A percentile compares a stretch with the other conserved stretches of the same genome.
Evolutionary conservation across 1,139 yeast genomes (phyloP).

Genomic region (Hyphopichia burtonii): DNA sequence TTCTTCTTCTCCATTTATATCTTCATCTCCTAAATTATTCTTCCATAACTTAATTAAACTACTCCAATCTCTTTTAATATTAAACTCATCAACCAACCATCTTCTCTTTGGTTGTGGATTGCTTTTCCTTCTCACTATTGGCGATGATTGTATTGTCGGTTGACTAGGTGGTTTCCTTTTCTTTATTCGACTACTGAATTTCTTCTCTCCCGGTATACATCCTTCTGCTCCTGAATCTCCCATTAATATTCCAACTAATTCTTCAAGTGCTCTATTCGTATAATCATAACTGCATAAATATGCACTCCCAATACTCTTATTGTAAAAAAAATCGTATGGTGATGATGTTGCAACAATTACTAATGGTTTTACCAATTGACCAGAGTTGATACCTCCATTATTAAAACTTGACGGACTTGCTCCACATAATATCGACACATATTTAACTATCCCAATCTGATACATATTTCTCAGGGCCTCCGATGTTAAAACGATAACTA

Average conservation of each 20-base stretch:
- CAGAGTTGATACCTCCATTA: constrained; percentile 13
- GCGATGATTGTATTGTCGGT: background rate
- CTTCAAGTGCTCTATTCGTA: constrained; percentile 50
- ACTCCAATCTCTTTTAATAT: constrained; percentile 50
- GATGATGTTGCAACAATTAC: constrained; percentile 63
- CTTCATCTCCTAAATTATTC: constrained; percentile 23
- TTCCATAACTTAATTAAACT: constrained; percentile 46
- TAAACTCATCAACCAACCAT: constrained; percentile 65
- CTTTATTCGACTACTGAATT: constrained; percentile 23
- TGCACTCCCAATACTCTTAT: constrained; percentile 54
- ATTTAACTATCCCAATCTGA: constrained; percentile 64
- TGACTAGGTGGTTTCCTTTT: constrained; percentile 13
- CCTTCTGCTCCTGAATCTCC: constrained; percentile 56
- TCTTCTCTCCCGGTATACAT: constrained; percentile 55
- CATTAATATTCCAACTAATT: constrained; percentile 53
- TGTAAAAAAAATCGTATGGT: constrained; percentile 62
- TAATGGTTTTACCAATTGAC: constrained; percentile 48
- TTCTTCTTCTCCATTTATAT: constrained; percentile 4
- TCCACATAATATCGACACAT: constrained; percentile 56
- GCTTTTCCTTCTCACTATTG: constrained; percentile 9
- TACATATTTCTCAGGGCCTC: constrained; percentile 66
- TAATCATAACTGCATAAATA: constrained; percentile 65
- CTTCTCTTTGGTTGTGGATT: constrained; percentile 35
- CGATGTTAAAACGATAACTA: constrained; percentile 58
- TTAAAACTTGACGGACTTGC: constrained; percentile 40